phyloP scores from a whole-genome alignment of 768 basidiomycete species.

The Steccherinum ochraceum region DNA sequence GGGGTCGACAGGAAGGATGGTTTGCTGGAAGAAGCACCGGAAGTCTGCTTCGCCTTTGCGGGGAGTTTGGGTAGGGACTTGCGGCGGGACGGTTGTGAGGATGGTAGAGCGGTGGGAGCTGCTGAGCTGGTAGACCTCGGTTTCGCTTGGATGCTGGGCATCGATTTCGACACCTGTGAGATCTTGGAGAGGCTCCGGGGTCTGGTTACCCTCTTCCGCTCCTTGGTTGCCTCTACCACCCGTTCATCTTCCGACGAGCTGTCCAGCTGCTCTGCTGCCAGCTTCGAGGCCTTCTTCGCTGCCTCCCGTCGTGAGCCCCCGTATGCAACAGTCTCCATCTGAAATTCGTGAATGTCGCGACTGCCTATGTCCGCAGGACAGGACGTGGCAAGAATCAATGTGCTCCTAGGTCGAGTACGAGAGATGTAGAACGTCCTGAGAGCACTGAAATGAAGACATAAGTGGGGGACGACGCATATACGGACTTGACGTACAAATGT shows the following conservation, averaged over 20 bases:
- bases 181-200: background rate
- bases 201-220: background rate
- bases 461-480: background rate
- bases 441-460: background rate
- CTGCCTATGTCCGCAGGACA: background rate
- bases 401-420: background rate
- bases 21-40: background rate
- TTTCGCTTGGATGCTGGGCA: background rate
- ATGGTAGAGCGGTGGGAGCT: background rate
- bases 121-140: background rate
- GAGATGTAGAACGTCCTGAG: background rate
- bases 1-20: background rate
- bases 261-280: constrained; percentile 19
- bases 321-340: background rate
- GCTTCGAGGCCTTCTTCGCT: constrained; percentile 14
- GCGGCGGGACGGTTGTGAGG: background rate
- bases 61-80: background rate
- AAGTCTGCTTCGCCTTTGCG: no score
- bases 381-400: background rate
- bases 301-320: constrained; percentile 11
- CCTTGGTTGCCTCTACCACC: background rate
- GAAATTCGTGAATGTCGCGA: background rate
- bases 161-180: no score
- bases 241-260: constrained; percentile 16
- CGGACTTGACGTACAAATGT: background rate